phyloP scores from a whole-genome alignment of 2,329 filamentous ascomycete genomes.

The Aphanoascus verrucosus region DNA sequence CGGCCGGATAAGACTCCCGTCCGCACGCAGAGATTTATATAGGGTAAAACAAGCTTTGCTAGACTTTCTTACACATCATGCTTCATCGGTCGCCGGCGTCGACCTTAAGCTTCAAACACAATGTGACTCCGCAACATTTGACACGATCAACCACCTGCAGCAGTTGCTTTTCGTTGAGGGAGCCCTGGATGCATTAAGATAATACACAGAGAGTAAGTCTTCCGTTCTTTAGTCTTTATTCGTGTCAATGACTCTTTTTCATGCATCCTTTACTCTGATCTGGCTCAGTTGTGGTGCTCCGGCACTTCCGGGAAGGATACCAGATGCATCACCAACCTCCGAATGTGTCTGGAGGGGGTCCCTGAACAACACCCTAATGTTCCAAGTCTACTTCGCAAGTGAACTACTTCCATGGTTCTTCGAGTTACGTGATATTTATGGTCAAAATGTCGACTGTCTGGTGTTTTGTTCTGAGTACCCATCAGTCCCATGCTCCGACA shows the following conservation, averaged over 20 bases:
- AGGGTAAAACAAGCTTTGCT: constrained; percentile 7
- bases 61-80: constrained; percentile 2
- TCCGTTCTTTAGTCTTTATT: not conserved
- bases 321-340: not conserved
- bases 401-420: too few relatives aligned
- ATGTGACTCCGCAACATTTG: not conserved
- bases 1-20: not conserved
- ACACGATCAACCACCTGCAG: not conserved
- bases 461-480: too few relatives aligned
- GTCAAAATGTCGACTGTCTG: too few relatives aligned
- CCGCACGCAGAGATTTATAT: not conserved
- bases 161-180: not conserved
- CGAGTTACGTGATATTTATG: too few relatives aligned
- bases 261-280: not conserved
- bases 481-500: too few relatives aligned
- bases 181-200: not conserved
- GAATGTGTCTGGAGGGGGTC: not conserved
- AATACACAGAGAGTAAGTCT: not conserved
- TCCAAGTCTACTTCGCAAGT: too few relatives aligned
- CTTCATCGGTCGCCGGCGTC: not conserved
- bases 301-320: not conserved
- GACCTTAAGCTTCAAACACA: not conserved
- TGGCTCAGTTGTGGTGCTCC: not conserved
- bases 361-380: not conserved
- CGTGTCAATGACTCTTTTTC: not conserved